These are phyloP conservation scores for Aspergillus nomiae DNA, from an alignment of 2,329 filamentous ascomycete species.

Conservation along the genomic window DNA sequence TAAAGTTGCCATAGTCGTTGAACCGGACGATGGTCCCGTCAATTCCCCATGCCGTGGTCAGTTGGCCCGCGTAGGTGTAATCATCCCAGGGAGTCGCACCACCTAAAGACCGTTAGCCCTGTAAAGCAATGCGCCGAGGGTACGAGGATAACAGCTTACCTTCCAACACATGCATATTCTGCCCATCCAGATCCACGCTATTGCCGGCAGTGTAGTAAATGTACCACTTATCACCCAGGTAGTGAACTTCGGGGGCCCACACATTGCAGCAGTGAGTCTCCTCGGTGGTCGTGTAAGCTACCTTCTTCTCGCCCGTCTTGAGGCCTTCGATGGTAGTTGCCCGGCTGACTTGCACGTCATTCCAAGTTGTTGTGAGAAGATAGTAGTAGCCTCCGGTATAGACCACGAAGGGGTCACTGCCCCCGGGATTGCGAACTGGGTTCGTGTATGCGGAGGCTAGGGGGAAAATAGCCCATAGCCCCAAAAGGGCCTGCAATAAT, in stretches of 20 bases:
- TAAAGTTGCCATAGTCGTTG: constrained; percentile 52
- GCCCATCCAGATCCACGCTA: constrained; percentile 49
- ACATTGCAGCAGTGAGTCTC: constrained; percentile 56
- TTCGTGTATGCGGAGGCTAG: constrained; percentile 48
- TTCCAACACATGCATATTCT: constrained; percentile 56
- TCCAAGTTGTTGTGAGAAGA: constrained; percentile 59
- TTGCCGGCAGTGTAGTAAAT: constrained; percentile 60
- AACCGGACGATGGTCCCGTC: constrained; percentile 58
- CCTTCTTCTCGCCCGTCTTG: constrained; percentile 55
- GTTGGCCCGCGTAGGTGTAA: constrained; percentile 53
- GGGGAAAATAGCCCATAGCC: neutral
- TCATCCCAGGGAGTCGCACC: constrained; percentile 55
- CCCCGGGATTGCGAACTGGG: constrained; percentile 53
- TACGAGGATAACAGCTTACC: constrained; percentile 34
- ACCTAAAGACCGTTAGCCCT: constrained; percentile 30
- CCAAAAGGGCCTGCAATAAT: neutral
- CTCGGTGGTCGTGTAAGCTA: constrained; percentile 53
- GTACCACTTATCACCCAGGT: constrained; percentile 54
- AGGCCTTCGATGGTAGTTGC: constrained; percentile 58
- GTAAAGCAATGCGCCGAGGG: too few relatives aligned
- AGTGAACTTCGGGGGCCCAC: constrained; percentile 61
- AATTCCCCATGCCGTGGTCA: constrained; percentile 55
- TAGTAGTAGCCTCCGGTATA: constrained; percentile 60
- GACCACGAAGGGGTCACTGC: constrained; percentile 57
- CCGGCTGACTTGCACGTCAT: constrained; percentile 56